These are phyloP conservation scores for Sequoiadendron giganteum DNA, from an alignment of 75 land plant species.

Conservation along the genomic window DNA sequence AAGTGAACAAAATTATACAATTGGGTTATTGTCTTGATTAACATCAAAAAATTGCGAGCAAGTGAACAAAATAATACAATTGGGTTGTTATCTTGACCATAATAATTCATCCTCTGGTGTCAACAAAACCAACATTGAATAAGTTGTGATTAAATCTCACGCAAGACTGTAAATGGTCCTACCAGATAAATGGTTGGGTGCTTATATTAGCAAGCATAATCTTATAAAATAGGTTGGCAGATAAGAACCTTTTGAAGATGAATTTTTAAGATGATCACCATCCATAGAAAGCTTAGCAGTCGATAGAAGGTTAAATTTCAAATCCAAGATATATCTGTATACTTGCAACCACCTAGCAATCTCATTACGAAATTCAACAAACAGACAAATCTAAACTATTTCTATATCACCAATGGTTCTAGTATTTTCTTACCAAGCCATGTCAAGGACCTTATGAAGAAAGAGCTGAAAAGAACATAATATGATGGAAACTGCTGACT, in stretches of 20 bases:
- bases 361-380: background rate
- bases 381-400: background rate
- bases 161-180: background rate
- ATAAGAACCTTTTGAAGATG: background rate
- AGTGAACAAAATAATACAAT: background rate
- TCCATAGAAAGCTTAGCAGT: background rate
- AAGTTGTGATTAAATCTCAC: background rate
- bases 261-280: background rate
- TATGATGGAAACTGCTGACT: slow-evolving; percentile 15
- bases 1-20: background rate
- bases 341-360: background rate
- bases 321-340: background rate
- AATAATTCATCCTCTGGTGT: background rate
- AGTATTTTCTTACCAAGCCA: slow-evolving; percentile 13
- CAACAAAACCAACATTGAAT: background rate
- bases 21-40: background rate
- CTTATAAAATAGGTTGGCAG: background rate
- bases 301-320: background rate
- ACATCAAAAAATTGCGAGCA: background rate
- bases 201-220: background rate
- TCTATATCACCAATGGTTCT: slow-evolving; percentile 4
- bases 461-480: slow-evolving; percentile 13
- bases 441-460: slow-evolving; percentile 11
- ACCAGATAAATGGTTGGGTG: background rate
- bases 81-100: background rate